A percentile compares a stretch with the other conserved stretches of the same genome.
phyloP scores from a whole-genome alignment of 2,329 filamentous ascomycete genomes.

The Lecanoromycetidae sp. region DNA sequence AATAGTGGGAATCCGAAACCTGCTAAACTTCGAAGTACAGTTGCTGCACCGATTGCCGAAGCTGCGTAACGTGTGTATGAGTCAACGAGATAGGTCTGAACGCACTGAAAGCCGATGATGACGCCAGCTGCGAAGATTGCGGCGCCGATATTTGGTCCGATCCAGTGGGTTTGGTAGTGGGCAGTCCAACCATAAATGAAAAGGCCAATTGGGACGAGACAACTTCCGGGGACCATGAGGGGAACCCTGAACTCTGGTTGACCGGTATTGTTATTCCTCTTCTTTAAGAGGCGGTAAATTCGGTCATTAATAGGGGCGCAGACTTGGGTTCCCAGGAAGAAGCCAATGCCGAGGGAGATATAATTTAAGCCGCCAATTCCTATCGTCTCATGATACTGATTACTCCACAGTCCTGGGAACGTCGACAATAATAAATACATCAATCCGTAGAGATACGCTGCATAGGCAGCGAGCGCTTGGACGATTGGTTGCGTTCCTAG shows the following conservation, averaged over 20 bases:
- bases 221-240: conserved; percentile 41
- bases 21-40: conserved; percentile 34
- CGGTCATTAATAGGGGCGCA: conserved; percentile 39
- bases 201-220: conserved; percentile 41
- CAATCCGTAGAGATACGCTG: conserved; percentile 46
- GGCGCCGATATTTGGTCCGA: conserved; percentile 44
- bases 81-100: conserved; percentile 31
- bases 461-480: conserved; percentile 40
- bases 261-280: conserved; percentile 31
- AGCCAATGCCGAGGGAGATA: conserved; percentile 47
- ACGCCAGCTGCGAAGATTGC: conserved; percentile 38
- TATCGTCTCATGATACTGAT: conserved; percentile 39
- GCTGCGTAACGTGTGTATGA: conserved; percentile 36
- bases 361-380: conserved; percentile 48
- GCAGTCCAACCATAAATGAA: conserved; percentile 49
- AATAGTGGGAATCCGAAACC: conserved; percentile 42
- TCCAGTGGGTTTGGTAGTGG: conserved; percentile 39
- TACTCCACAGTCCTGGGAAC: conserved; percentile 45
- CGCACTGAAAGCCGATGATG: conserved; percentile 34
- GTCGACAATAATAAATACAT: conserved; percentile 50
- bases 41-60: conserved; percentile 35
- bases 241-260: conserved; percentile 52
- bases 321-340: conserved; percentile 41
- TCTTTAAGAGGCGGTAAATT: conserved; percentile 38
- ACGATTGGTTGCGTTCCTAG: conserved; percentile 47